A percentile compares a stretch with the other conserved stretches of the same genome.
Conservation (phyloP, 116 monocot species). For the Dioscorea cayenensis region DNA sequence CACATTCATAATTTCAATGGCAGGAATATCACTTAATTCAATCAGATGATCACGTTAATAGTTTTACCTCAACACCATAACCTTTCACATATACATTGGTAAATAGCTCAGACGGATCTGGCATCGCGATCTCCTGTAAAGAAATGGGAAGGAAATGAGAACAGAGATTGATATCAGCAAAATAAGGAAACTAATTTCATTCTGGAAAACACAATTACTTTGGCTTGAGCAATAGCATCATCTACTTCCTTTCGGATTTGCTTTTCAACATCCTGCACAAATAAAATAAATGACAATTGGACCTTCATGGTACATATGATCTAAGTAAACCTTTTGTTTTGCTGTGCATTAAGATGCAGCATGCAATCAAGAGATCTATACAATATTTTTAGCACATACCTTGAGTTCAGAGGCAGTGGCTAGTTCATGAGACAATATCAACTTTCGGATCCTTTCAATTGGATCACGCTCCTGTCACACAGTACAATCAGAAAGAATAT, state of each 20-base stretch:
- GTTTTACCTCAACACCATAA: constrained; percentile 57
- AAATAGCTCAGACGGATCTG: constrained; percentile 90
- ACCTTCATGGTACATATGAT: background rate
- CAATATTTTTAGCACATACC: constrained; percentile 24
- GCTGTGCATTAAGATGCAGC: background rate
- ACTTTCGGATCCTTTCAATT: constrained; percentile 87
- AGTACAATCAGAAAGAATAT: background rate
- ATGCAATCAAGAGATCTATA: background rate
- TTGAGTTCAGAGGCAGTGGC: constrained; percentile 73
- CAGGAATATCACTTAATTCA: background rate
- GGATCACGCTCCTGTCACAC: constrained; percentile 87
- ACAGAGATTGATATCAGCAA: background rate
- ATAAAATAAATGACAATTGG: background rate
- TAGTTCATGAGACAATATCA: constrained; percentile 66
- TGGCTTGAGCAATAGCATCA: constrained; percentile 88
- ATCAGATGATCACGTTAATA: background rate
- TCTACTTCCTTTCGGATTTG: constrained; percentile 89
- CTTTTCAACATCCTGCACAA: constrained; percentile 82
- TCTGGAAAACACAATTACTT: constrained; percentile 31
- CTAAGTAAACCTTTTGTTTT: no score
- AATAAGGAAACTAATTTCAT: background rate
- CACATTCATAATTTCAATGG: background rate
- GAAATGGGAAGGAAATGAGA: background rate
- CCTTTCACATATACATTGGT: constrained; percentile 82
- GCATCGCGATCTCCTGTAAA: constrained; percentile 77